Conservation (phyloP, 164 flowering plant genomes). For the Vitis vinifera region DNA sequence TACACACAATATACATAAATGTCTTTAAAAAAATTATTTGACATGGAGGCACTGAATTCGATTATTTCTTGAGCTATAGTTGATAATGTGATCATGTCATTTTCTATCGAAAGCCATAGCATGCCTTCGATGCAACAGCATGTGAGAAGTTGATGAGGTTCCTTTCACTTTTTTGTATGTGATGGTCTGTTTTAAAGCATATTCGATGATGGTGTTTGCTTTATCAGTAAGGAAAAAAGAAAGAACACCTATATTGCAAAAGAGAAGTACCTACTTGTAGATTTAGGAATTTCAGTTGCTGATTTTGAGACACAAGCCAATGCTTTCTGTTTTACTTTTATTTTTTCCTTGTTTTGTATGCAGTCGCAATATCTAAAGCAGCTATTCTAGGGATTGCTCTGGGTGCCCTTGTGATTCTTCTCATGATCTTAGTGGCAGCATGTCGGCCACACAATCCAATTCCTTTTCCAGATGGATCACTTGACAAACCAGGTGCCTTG, state of each 20-base stretch:
- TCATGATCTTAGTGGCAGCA: conserved; percentile 80
- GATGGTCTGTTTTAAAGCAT: background rate
- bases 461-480: conserved; percentile 63
- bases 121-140: too few species aligned
- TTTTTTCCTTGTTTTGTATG: conserved; percentile 15
- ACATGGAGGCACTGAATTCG: background rate
- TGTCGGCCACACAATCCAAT: conserved; percentile 64
- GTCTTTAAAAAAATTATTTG: background rate
- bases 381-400: conserved; percentile 90
- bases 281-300: background rate
- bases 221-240: background rate
- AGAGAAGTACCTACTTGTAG: too few species aligned
- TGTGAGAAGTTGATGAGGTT: background rate
- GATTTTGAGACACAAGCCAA: background rate
- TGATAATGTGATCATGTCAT: background rate
- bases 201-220: background rate
- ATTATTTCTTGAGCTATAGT: background rate
- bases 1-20: background rate
- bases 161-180: too few species aligned
- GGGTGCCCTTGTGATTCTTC: conserved; percentile 79
- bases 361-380: conserved; percentile 90
- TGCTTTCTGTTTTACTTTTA: background rate
- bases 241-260: background rate
- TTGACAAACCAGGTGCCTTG: conserved; percentile 70
- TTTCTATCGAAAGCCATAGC: background rate